These are phyloP conservation scores for Hamigera avellanea DNA, from an alignment of 495 filamentous ascomycete genomes.

Conservation along the genomic window DNA sequence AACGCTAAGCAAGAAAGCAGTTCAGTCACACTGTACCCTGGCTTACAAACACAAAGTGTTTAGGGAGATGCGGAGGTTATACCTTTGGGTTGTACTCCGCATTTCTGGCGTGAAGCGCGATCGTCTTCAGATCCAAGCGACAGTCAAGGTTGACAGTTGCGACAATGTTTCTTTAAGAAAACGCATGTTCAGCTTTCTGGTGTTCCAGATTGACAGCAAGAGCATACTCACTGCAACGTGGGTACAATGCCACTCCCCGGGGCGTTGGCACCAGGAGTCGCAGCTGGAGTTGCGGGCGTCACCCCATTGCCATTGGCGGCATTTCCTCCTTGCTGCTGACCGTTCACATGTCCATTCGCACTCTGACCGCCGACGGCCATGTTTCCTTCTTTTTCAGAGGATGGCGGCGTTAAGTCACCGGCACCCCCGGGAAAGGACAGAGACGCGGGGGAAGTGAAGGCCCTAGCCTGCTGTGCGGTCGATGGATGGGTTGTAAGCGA, in stretches of 20 bases:
- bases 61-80: constrained; percentile 36
- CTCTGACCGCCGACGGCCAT: constrained; percentile 36
- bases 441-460: constrained; percentile 79
- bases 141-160: constrained; percentile 98
- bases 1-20: constrained; percentile 64
- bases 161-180: constrained; percentile 91
- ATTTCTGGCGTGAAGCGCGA: constrained; percentile 95
- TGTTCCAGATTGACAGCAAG: constrained; percentile 36
- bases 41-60: constrained; percentile 25
- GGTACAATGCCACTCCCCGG: constrained; percentile 88
- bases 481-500: constrained; percentile 80
- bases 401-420: constrained; percentile 69
- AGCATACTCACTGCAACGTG: constrained; percentile 91
- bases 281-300: constrained; percentile 90
- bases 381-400: constrained; percentile 48
- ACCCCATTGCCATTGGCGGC: constrained; percentile 66
- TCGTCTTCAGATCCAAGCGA: constrained; percentile 96
- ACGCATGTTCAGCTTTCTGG: constrained; percentile 44
- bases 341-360: constrained; percentile 36
- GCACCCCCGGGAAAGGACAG: constrained; percentile 82
- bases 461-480: constrained; percentile 79
- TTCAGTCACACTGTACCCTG: constrained; percentile 37
- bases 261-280: constrained; percentile 71
- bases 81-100: constrained; percentile 98
- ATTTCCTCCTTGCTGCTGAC: constrained; percentile 50